A percentile compares a stretch with the other conserved stretches of the same genome.
Evolutionary conservation across 2,329 filamentous ascomycete species (phyloP).

Genomic region (Epicoccum sorghinum): DNA sequence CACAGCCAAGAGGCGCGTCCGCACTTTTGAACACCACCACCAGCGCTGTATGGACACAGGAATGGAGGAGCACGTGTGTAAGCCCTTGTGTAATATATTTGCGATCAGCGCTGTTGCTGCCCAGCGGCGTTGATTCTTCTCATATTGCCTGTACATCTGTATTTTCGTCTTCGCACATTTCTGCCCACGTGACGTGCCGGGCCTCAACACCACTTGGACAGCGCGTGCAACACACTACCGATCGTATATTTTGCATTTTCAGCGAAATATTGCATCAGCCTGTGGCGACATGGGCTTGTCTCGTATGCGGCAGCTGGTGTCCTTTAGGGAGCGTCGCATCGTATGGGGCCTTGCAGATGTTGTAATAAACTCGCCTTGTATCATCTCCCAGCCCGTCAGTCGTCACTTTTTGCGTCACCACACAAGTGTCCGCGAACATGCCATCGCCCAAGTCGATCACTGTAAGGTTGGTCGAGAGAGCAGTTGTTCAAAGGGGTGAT

Average conservation of each 20-base stretch:
- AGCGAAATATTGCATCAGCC: too few species aligned
- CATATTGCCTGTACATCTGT: background rate
- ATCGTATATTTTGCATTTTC: background rate
- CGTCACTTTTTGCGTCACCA: background rate
- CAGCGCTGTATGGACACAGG: background rate
- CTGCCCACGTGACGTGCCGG: slow-evolving; percentile 7
- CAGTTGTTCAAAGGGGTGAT: too few species aligned
- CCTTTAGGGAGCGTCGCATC: too few species aligned
- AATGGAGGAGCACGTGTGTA: background rate
- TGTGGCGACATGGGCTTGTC: too few species aligned
- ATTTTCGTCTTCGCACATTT: background rate
- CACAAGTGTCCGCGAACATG: too few species aligned
- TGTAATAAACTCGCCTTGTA: too few species aligned
- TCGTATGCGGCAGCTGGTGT: too few species aligned
- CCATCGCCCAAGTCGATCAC: too few species aligned
- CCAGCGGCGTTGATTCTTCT: background rate
- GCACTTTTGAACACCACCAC: background rate
- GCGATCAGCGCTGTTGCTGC: background rate
- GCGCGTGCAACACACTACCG: background rate
- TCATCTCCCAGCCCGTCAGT: background rate
- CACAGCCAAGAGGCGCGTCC: background rate
- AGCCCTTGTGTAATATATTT: background rate
- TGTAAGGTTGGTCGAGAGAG: too few species aligned
- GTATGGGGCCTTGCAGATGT: too few species aligned
- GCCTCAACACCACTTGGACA: background rate